Evolutionary conservation across 495 filamentous ascomycete genomes (phyloP).

Genomic region (Parathielavia appendiculata): DNA sequence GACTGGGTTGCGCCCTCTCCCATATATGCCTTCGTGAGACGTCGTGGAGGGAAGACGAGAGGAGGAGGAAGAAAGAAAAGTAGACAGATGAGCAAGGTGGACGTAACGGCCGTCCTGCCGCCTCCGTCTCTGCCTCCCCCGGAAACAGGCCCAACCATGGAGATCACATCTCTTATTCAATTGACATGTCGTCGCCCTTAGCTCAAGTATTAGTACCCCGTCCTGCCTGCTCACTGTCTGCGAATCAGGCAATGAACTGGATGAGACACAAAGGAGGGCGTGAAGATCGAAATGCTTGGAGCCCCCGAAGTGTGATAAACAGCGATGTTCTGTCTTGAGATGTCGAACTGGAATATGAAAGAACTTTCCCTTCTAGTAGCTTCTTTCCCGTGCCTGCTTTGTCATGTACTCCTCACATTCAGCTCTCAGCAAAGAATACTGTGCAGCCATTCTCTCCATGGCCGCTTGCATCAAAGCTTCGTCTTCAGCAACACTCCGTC

Average conservation of each 20-base stretch:
- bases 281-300: conserved; percentile 6
- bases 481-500: background rate
- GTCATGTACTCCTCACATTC: conserved; percentile 4
- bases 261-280: conserved; percentile 1
- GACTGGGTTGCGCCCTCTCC: background rate
- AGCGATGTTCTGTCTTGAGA: conserved; percentile 5
- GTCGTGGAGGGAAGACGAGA: background rate
- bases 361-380: conserved; percentile 1
- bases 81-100: conserved; percentile 1
- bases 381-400: background rate
- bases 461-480: background rate
- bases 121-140: too few relatives aligned
- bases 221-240: too few relatives aligned
- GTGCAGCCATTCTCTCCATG: background rate
- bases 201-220: too few relatives aligned
- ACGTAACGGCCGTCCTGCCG: too few relatives aligned
- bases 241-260: too few relatives aligned
- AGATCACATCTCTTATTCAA: too few relatives aligned
- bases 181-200: too few relatives aligned
- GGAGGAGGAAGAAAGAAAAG: background rate
- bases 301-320: background rate
- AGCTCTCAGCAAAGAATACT: background rate
- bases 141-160: too few relatives aligned
- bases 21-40: conserved; percentile 3
- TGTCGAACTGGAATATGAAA: background rate